phyloP scores from a whole-genome alignment of 164 flowering plant species.

The Piper betle region DNA sequence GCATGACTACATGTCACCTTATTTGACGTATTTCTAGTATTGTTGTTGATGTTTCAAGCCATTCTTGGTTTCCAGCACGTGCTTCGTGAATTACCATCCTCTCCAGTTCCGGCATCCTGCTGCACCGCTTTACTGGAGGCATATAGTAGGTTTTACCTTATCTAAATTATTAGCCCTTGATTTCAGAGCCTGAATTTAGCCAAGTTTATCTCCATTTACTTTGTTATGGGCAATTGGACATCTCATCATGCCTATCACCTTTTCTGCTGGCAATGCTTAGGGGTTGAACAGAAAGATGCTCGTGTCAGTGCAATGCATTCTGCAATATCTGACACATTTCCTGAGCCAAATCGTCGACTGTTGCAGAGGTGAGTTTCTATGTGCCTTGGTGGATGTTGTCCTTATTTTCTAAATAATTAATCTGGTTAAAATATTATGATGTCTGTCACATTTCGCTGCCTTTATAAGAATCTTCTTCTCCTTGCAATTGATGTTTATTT shows the following conservation, averaged over 20 bases:
- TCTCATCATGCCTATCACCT: neutral
- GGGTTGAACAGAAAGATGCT: slow-evolving; percentile 73
- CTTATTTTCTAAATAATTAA: too few relatives aligned
- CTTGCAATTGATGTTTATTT: neutral
- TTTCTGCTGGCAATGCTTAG: slow-evolving; percentile 23
- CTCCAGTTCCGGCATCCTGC: slow-evolving; percentile 98
- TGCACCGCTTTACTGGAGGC: slow-evolving; percentile 95
- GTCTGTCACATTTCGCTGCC: too few relatives aligned
- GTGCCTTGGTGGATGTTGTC: neutral
- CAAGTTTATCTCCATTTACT: neutral
- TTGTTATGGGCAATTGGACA: neutral
- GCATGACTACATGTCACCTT: neutral
- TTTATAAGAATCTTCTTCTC: too few relatives aligned
- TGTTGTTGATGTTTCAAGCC: neutral
- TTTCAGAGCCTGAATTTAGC: neutral
- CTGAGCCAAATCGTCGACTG: slow-evolving; percentile 88
- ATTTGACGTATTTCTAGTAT: neutral
- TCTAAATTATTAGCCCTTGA: neutral
- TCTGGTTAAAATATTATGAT: too few relatives aligned
- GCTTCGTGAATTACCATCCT: slow-evolving; percentile 95
- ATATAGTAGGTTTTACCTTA: slow-evolving; percentile 48
- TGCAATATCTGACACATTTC: slow-evolving; percentile 85
- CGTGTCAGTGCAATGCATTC: slow-evolving; percentile 76
- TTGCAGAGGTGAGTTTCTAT: slow-evolving; percentile 53
- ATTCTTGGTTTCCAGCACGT: slow-evolving; percentile 54